Conservation (phyloP, 768 basidiomycete species). For the Chalciporus sphaerocephalus region DNA sequence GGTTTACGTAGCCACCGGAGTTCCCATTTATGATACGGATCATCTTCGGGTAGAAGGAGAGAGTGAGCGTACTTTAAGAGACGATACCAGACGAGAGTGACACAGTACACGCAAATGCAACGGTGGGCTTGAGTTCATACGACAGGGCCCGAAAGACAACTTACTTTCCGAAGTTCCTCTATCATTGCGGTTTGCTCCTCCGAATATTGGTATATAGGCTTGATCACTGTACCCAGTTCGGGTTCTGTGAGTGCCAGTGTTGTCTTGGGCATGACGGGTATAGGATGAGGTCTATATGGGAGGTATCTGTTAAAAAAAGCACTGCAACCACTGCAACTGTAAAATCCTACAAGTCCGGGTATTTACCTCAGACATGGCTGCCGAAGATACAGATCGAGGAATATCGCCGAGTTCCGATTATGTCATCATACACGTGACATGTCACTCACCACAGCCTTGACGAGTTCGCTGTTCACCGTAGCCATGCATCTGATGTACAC, state of each 20-base stretch:
- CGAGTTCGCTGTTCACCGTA: neutral
- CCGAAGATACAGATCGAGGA: neutral
- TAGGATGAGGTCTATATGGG: neutral
- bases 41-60: conserved; percentile 58
- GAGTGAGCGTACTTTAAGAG: conserved; percentile 57
- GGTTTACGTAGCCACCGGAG: conserved; percentile 65
- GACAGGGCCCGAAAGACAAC: conserved; percentile 10
- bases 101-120: neutral
- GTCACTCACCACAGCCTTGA: neutral
- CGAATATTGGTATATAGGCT: conserved; percentile 56
- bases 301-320: neutral
- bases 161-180: conserved; percentile 56
- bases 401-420: conserved; percentile 11
- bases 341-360: too few species aligned
- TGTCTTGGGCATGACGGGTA: conserved; percentile 36
- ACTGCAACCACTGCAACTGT: neutral
- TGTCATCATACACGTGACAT: neutral
- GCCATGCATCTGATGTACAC: conserved; percentile 98
- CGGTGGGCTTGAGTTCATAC: neutral
- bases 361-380: too few species aligned
- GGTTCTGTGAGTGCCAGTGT: conserved; percentile 53
- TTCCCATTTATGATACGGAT: conserved; percentile 77
- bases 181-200: conserved; percentile 60
- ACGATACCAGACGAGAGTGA: neutral
- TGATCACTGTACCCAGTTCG: conserved; percentile 46